Conservation (phyloP, 495 filamentous ascomycete genomes). For the Penicillium salamii region DNA sequence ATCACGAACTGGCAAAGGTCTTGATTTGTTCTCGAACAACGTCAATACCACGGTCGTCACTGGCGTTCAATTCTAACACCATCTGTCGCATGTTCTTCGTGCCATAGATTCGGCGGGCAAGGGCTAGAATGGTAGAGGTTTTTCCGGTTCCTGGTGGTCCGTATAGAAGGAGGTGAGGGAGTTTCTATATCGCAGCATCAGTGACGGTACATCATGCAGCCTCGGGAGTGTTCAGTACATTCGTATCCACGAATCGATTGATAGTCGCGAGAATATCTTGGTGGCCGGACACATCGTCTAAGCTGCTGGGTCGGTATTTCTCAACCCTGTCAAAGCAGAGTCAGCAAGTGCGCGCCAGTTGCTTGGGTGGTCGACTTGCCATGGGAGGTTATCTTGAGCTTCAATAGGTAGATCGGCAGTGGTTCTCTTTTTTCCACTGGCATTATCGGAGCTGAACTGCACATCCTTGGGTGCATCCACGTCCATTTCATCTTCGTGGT, state of each 20-base stretch:
- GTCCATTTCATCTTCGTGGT: conserved; percentile 91
- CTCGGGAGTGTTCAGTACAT: conserved; percentile 46
- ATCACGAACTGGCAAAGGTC: conserved; percentile 77
- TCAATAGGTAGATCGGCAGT: conserved; percentile 90
- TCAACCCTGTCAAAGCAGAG: conserved; percentile 69
- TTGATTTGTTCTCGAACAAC: conserved; percentile 99
- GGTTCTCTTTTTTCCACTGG: conserved; percentile 81
- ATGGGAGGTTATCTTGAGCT: conserved; percentile 91
- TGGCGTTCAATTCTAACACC: conserved; percentile 96
- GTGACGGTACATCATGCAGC: not conserved
- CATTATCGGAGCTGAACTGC: conserved; percentile 52
- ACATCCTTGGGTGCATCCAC: conserved; percentile 62
- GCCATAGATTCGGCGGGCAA: conserved; percentile 92
- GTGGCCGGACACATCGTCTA: conserved; percentile 94
- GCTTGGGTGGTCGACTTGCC: conserved; percentile 49
- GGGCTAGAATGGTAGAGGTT: conserved; percentile 88
- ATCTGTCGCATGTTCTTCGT: conserved; percentile 91
- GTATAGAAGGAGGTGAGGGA: conserved; percentile 97
- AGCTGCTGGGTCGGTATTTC: conserved; percentile 87
- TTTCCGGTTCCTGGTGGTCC: conserved; percentile 96
- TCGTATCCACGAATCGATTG: conserved; percentile 91
- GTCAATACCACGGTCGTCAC: conserved; percentile 96
- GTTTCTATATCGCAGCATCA: conserved; percentile 46
- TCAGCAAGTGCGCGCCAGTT: conserved; percentile 3
- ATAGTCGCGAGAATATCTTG: conserved; percentile 96